Conservation (phyloP, 2,329 filamentous ascomycete genomes). For the Xenoacremonium recifei region DNA sequence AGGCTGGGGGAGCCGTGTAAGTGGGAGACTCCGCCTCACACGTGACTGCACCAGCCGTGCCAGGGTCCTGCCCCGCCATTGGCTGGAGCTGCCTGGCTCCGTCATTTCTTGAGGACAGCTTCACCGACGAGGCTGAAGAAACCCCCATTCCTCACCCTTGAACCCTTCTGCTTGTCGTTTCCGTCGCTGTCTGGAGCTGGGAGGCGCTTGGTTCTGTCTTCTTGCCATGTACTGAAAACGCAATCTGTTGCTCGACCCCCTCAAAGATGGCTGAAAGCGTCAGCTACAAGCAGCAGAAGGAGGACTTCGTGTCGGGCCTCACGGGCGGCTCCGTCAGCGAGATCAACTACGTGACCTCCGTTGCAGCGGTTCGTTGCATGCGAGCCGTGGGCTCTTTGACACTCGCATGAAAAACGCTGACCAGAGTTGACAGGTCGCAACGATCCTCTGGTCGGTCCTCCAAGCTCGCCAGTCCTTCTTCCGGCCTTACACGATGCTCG, state of each 20-base stretch:
- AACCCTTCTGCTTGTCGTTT: slow-evolving; percentile 2
- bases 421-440: slow-evolving; percentile 61
- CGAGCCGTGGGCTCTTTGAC: neutral
- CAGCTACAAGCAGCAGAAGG: slow-evolving; percentile 88
- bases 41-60: slow-evolving; percentile 13
- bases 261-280: slow-evolving; percentile 36
- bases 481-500: slow-evolving; percentile 66
- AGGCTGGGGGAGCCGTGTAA: no score
- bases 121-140: slow-evolving; percentile 23
- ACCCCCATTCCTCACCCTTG: slow-evolving; percentile 14
- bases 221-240: neutral
- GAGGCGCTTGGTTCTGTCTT: neutral
- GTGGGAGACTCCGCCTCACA: no score
- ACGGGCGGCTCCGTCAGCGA: slow-evolving; percentile 80
- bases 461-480: slow-evolving; percentile 86
- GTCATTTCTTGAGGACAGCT: slow-evolving; percentile 11
- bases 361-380: slow-evolving; percentile 67
- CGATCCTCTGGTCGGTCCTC: slow-evolving; percentile 84
- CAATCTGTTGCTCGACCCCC: neutral
- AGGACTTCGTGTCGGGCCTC: slow-evolving; percentile 91
- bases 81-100: slow-evolving; percentile 7
- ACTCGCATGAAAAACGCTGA: slow-evolving; percentile 16
- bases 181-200: neutral
- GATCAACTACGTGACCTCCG: slow-evolving; percentile 81
- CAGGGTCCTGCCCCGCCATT: slow-evolving; percentile 11